Conservation (phyloP, 2,329 filamentous ascomycete species). For the Hymenoscyphus salicellus region DNA sequence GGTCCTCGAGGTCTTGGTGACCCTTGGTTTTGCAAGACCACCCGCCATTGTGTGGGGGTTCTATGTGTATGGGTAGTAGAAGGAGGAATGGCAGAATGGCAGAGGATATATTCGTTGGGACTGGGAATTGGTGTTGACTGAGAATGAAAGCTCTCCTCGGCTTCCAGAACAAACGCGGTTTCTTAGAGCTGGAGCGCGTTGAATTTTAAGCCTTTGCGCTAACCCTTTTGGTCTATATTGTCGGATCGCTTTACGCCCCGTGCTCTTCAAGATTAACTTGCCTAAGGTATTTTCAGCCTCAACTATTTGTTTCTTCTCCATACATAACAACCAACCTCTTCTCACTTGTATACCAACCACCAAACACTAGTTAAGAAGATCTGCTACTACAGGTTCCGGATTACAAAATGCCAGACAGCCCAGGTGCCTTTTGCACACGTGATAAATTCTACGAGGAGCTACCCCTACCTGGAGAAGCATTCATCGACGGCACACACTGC, state of each 20-base stretch:
- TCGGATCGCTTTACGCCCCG: background rate
- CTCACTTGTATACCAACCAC: background rate
- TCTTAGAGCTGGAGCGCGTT: background rate
- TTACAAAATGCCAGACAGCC: too few species aligned
- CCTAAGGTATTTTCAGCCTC: too few species aligned
- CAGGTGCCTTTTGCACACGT: too few species aligned
- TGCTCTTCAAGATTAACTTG: background rate
- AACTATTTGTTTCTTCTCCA: too few species aligned
- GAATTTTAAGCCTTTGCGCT: background rate
- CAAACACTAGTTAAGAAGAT: background rate
- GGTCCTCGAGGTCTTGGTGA: slow-evolving; percentile 29
- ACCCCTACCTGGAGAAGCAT: too few species aligned
- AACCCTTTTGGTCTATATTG: background rate
- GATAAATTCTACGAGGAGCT: too few species aligned
- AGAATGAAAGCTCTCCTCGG: background rate
- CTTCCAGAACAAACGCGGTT: background rate
- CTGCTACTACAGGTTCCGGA: background rate
- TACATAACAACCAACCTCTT: too few species aligned
- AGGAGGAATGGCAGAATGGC: background rate
- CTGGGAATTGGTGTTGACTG: background rate
- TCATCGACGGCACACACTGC: too few species aligned
- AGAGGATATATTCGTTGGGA: background rate
- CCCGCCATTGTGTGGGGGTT: slow-evolving; percentile 21
- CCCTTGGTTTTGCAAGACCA: slow-evolving; percentile 25
- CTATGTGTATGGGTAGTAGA: background rate